Percentiles rank a stretch among this genome's conserved stretches.
These are phyloP conservation scores for Cyclotella cryptica DNA, from an alignment of 108 stramenopile species.

Conservation along the genomic window DNA sequence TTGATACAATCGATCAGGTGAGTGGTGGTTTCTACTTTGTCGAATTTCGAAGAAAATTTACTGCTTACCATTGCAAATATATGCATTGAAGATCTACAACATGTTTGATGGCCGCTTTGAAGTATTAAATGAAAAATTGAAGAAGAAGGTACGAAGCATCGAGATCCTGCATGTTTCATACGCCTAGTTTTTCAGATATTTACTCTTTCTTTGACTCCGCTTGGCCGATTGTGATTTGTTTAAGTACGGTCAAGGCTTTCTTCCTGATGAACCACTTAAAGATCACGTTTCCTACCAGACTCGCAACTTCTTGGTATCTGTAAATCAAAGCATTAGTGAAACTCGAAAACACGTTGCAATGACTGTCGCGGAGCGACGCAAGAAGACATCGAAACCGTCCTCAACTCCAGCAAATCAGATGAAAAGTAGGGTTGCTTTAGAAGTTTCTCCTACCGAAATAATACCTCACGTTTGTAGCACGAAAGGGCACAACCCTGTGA, in stretches of 20 bases:
- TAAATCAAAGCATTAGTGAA: slow-evolving; percentile 51
- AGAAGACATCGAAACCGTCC: slow-evolving; percentile 22
- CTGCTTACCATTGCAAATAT: neutral
- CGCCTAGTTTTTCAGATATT: neutral
- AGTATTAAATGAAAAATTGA: slow-evolving; percentile 78
- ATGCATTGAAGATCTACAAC: slow-evolving; percentile 56
- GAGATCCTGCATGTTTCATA: neutral
- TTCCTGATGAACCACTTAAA: slow-evolving; percentile 69
- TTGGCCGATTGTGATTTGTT: neutral
- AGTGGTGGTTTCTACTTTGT: neutral
- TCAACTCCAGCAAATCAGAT: slow-evolving; percentile 30
- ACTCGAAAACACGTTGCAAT: slow-evolving; percentile 48
- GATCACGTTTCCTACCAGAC: slow-evolving; percentile 47
- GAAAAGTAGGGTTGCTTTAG: slow-evolving; percentile 54
- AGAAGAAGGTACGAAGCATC: slow-evolving; percentile 54
- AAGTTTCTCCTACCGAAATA: slow-evolving; percentile 73
- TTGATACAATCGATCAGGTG: slow-evolving; percentile 69
- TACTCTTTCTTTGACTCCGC: neutral
- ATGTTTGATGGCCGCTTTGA: slow-evolving; percentile 79
- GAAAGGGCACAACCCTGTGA: slow-evolving; percentile 49
- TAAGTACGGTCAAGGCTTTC: slow-evolving; percentile 80
- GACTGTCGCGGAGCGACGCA: slow-evolving; percentile 46
- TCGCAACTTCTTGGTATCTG: slow-evolving; percentile 53
- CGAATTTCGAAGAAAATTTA: neutral
- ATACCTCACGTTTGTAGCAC: slow-evolving; percentile 74